phyloP scores from a whole-genome alignment of 2,329 filamentous ascomycete genomes.

The Pezizomycotina sp. region DNA sequence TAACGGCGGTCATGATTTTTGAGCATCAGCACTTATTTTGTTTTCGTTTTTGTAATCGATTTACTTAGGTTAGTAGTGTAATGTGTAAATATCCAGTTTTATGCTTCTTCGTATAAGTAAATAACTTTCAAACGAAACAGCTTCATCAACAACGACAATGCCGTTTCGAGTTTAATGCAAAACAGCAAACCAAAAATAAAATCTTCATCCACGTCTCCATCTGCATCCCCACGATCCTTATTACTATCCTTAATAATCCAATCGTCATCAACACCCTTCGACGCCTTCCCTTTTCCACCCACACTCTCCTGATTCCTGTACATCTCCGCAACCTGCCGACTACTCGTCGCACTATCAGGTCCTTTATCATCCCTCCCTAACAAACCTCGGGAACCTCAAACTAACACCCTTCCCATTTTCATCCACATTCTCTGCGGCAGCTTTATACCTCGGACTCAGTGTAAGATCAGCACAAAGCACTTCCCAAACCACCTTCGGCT shows the following conservation, averaged over 20 bases:
- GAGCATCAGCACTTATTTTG: background rate
- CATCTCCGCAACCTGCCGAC: constrained; percentile 84
- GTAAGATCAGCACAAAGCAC: constrained; percentile 94
- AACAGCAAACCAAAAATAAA: background rate
- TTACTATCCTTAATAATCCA: constrained; percentile 57
- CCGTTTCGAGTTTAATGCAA: background rate
- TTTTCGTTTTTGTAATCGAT: background rate
- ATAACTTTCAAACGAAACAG: constrained; percentile 9
- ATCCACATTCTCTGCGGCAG: constrained; percentile 56
- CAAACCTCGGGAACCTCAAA: constrained; percentile 80
- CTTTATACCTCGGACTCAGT: constrained; percentile 79
- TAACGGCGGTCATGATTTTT: background rate
- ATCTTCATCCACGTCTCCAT: too few relatives aligned
- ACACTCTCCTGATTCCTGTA: constrained; percentile 90
- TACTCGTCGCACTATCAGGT: constrained; percentile 71
- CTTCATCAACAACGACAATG: background rate
- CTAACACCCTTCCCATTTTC: constrained; percentile 60
- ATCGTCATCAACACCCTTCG: constrained; percentile 79
- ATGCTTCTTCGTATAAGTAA: background rate
- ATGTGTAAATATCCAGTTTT: background rate
- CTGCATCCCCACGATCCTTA: background rate
- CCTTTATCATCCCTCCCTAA: constrained; percentile 93
- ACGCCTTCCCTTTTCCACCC: constrained; percentile 42
- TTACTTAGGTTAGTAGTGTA: background rate
- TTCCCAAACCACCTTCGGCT: constrained; percentile 89